Percentiles rank a stretch among this genome's conserved stretches.
These are phyloP conservation scores for Ananas comosus DNA, from an alignment of 176 grass and related monocot genomes.

Conservation along the genomic window DNA sequence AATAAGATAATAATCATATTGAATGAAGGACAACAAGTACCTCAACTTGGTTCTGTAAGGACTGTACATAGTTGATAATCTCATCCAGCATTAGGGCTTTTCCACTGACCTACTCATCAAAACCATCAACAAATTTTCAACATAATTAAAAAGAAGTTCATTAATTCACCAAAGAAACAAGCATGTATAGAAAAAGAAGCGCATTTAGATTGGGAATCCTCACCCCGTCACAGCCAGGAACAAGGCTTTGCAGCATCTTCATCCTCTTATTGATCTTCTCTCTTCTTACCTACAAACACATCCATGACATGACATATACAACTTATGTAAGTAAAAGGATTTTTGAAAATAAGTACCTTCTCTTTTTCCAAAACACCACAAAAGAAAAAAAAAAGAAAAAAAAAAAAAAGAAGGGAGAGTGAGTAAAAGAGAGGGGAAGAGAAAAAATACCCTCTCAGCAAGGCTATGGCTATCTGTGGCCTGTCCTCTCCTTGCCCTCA, in stretches of 20 bases:
- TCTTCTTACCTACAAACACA: slow-evolving; percentile 31
- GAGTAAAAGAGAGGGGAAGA: not conserved
- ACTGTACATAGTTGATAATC: slow-evolving; percentile 52
- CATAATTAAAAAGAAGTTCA: not conserved
- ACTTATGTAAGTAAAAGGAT: not conserved
- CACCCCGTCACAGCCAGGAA: slow-evolving; percentile 45
- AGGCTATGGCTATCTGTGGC: slow-evolving; percentile 32
- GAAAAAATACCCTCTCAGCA: slow-evolving; percentile 24
- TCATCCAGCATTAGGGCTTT: slow-evolving; percentile 39
- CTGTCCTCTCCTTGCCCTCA: slow-evolving; percentile 34
- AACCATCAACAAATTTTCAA: slow-evolving; percentile 1
- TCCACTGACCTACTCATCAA: slow-evolving; percentile 21
- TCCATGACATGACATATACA: not conserved
- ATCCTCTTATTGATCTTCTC: slow-evolving; percentile 46
- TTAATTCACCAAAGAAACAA: not conserved
- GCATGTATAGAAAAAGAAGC: not conserved
- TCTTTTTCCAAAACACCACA: not conserved
- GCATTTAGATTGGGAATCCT: not conserved
- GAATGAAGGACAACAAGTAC: slow-evolving; percentile 4
- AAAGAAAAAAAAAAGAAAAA: not conserved
- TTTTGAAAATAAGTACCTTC: not conserved
- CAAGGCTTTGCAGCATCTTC: slow-evolving; percentile 35
- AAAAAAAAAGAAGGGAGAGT: not conserved
- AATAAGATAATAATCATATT: not conserved
- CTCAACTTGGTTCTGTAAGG: slow-evolving; percentile 45